Evolutionary conservation across 306 rosid genomes (phyloP), one percentile per base, ranked within the genome.

Genomic region (Medicago lupulina): DNA sequence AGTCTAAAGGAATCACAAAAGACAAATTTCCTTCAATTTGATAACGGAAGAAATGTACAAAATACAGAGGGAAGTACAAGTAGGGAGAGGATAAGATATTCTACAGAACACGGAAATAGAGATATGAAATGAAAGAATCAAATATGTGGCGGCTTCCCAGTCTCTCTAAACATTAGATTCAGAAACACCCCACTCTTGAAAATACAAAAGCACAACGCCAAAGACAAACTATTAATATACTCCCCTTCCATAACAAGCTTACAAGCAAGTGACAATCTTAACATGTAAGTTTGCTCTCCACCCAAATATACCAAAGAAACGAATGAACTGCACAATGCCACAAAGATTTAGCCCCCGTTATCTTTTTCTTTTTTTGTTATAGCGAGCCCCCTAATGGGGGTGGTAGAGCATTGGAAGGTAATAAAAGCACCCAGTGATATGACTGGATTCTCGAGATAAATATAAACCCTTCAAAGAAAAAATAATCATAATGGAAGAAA

Each of bases 401-500:
- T 55, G 34, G 31, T 4, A 21, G 28, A 19, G 34, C 62, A 55
- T 55, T 10, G 62, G 62, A 55, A 55, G 34, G 10, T 23, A 55
- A 9, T 7, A 55, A 25, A 55, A 55, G 21, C 28, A 21, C 34
- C 15, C 62, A 55, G 31, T 10, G 7, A 55, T 55, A 55, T 55
- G 34, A 54, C 28, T 55, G 62, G 34, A 55, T 55, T 55, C 34
- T 55, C 3, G 6, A 19, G 28, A 55, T 55, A 19, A 55, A 74
- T 7, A 74, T 16, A 17, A 74, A 46, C 62, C 62, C 71, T 17
- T 57, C 34, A 57, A 21, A 57, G 15, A 23, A 47, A 34, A 14
- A 67, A 40, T 17, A 66, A 40, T n/a, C 7, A 39, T 51, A 43
- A 1, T 58, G 16, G 25, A 36, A 6, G 17, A 38, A 71, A 51